A percentile compares a stretch with the other conserved stretches of the same genome.
phyloP scores from a whole-genome alignment of 2,329 filamentous ascomycete species.

The Penicillium sumatraense region DNA sequence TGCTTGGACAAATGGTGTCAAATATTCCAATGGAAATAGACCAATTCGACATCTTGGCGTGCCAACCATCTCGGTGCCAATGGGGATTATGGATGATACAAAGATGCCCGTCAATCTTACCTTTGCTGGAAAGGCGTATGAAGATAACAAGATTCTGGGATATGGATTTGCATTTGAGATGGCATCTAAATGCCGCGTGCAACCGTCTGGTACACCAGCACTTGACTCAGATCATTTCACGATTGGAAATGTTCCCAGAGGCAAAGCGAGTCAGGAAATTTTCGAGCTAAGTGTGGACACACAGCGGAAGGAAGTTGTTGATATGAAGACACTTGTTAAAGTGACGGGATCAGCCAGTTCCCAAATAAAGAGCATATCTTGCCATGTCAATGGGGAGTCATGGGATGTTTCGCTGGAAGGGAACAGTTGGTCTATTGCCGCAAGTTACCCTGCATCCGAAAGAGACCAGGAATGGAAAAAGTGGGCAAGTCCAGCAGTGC shows the following conservation, averaged over 20 bases:
- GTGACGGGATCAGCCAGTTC: slow-evolving; percentile 12
- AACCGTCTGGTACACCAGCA: slow-evolving; percentile 24
- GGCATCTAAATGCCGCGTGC: slow-evolving; percentile 23
- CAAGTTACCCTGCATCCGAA: slow-evolving; percentile 27
- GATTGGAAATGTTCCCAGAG: neutral
- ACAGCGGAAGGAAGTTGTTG: slow-evolving; percentile 14
- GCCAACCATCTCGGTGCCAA: slow-evolving; percentile 58
- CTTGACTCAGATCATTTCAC: slow-evolving; percentile 28
- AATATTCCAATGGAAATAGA: slow-evolving; percentile 60
- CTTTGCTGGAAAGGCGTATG: slow-evolving; percentile 55
- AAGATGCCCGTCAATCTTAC: slow-evolving; percentile 59
- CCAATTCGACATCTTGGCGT: slow-evolving; percentile 60
- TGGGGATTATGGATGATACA: slow-evolving; percentile 54
- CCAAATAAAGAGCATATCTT: slow-evolving; percentile 12
- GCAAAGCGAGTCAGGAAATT: neutral
- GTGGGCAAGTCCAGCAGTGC: slow-evolving; percentile 32
- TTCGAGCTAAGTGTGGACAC: slow-evolving; percentile 11
- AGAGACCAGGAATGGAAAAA: slow-evolving; percentile 29
- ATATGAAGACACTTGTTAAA: slow-evolving; percentile 9
- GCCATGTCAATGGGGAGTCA: slow-evolving; percentile 29
- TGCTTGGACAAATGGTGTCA: slow-evolving; percentile 56
- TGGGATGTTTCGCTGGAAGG: slow-evolving; percentile 18
- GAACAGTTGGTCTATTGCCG: slow-evolving; percentile 19
- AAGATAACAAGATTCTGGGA: slow-evolving; percentile 42
- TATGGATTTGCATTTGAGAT: slow-evolving; percentile 34